Percentiles rank a stretch among this genome's conserved stretches.
phyloP scores from a whole-genome alignment of 2,329 filamentous ascomycete genomes.

The Scorias spongiosa region DNA sequence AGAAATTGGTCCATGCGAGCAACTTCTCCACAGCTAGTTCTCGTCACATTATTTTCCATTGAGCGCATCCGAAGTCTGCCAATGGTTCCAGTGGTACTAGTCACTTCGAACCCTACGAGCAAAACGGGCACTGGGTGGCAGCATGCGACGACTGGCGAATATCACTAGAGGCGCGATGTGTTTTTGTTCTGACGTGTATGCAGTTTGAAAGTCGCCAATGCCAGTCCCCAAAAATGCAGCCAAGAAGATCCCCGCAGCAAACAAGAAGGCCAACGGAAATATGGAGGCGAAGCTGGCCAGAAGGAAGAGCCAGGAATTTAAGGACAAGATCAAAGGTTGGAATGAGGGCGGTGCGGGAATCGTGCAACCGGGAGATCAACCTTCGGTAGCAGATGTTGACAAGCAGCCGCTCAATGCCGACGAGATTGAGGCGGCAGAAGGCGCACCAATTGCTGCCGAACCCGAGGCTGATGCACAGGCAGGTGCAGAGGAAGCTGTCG shows the following conservation, averaged over 20 bases:
- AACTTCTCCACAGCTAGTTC: too few species aligned
- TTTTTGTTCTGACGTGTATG: slow-evolving; percentile 13
- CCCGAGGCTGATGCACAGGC: slow-evolving; percentile 1
- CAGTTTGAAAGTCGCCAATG: slow-evolving; percentile 14
- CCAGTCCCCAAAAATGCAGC: slow-evolving; percentile 10
- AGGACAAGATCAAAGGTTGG: slow-evolving; percentile 19
- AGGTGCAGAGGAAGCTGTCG: slow-evolving; percentile 2
- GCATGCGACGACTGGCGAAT: background rate
- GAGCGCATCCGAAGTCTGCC: too few species aligned
- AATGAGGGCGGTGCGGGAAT: slow-evolving; percentile 16
- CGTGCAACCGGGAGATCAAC: background rate
- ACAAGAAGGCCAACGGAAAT: slow-evolving; percentile 13
- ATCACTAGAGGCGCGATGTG: slow-evolving; percentile 11
- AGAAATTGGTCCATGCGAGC: too few species aligned
- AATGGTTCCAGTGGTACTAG: too few species aligned
- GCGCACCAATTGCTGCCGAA: background rate
- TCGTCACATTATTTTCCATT: too few species aligned
- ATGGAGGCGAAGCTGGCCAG: slow-evolving; percentile 14
- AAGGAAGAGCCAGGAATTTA: slow-evolving; percentile 18
- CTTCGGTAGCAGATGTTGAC: slow-evolving; percentile 12
- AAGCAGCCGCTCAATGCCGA: slow-evolving; percentile 3
- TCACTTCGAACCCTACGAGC: too few species aligned
- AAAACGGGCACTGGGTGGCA: too few species aligned
- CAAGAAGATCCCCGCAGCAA: slow-evolving; percentile 6
- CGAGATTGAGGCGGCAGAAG: slow-evolving; percentile 1